Percentiles rank a stretch among this genome's conserved stretches.
Evolutionary conservation across 1,284 basidiomycete genomes (phyloP).

Genomic region (Ganoderma multipileum): DNA sequence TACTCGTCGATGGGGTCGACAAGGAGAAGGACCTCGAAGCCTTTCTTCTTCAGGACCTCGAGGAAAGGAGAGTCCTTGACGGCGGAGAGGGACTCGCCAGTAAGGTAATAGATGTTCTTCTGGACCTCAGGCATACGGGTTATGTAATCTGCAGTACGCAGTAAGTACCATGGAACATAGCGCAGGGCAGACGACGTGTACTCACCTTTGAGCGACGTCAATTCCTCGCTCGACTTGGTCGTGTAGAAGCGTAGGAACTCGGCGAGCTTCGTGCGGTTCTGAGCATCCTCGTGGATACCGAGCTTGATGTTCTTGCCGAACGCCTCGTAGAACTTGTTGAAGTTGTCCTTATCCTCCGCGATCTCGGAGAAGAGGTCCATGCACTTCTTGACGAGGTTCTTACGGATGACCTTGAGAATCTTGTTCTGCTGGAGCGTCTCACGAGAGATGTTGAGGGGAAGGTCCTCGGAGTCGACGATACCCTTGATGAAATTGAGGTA

Average conservation of each 20-base stretch:
- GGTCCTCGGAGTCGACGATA: slow-evolving; percentile 99
- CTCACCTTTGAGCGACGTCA: slow-evolving; percentile 92
- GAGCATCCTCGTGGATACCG: slow-evolving; percentile 98
- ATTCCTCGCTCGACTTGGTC: slow-evolving; percentile 94
- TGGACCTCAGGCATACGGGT: slow-evolving; percentile 99
- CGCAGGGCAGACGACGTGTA: slow-evolving; percentile 13
- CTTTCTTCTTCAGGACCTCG: slow-evolving; percentile 99
- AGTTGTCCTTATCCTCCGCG: slow-evolving; percentile 99
- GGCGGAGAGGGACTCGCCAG: slow-evolving; percentile 94
- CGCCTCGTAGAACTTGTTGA: slow-evolving; percentile 94
- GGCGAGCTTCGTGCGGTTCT: slow-evolving; percentile 99
- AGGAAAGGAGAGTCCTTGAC: slow-evolving; percentile 98
- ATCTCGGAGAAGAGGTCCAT: slow-evolving; percentile 96
- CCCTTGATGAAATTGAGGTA: slow-evolving; percentile 99
- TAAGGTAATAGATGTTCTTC: slow-evolving; percentile 99
- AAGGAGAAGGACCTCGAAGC: slow-evolving; percentile 97
- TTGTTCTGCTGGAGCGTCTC: slow-evolving; percentile 99
- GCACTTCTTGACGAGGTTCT: slow-evolving; percentile 99
- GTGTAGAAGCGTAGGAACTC: slow-evolving; percentile 99
- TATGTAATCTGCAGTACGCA: slow-evolving; percentile 83
- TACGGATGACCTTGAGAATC: slow-evolving; percentile 99
- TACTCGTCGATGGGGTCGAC: slow-evolving; percentile 99
- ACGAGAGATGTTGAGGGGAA: slow-evolving; percentile 99
- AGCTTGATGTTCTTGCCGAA: slow-evolving; percentile 99
- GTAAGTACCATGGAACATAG: slow-evolving; percentile 6